A percentile compares a stretch with the other conserved stretches of the same genome.
Conservation (phyloP, 2,329 filamentous ascomycete species). For the Alternaria metachromatica region DNA sequence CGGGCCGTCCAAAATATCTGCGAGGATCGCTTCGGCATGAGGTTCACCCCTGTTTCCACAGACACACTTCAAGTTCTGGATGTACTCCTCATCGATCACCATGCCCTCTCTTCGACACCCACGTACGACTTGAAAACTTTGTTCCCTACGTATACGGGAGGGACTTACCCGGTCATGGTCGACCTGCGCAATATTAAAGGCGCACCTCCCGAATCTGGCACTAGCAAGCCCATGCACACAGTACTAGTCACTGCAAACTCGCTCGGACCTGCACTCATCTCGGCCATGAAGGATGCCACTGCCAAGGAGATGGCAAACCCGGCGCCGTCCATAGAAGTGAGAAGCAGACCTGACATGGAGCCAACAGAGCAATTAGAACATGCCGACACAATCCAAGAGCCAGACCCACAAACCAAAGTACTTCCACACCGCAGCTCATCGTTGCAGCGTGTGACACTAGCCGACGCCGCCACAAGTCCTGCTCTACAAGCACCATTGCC, state of each 20-base stretch:
- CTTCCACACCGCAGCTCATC: not conserved
- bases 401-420: not conserved
- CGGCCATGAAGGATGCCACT: not conserved
- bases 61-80: not conserved
- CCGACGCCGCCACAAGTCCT: not conserved
- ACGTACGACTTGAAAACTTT: not conserved
- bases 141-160: not conserved
- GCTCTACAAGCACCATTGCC: not conserved
- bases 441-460: not conserved
- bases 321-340: not conserved
- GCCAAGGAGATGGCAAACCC: not conserved
- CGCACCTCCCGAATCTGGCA: not conserved
- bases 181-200: not conserved
- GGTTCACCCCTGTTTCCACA: not conserved
- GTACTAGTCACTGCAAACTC: constrained; percentile 4
- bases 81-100: constrained; percentile 8
- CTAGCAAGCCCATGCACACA: not conserved
- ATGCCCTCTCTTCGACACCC: not conserved
- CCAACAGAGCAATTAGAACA: not conserved
- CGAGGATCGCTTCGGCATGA: constrained; percentile 6
- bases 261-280: not conserved
- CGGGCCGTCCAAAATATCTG: constrained; percentile 11
- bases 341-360: not conserved
- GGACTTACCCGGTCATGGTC: not conserved
- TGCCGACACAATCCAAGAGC: not conserved